phyloP scores from a whole-genome alignment of 1,284 basidiomycete genomes.

The Microbotryum silenes-acaulis region DNA sequence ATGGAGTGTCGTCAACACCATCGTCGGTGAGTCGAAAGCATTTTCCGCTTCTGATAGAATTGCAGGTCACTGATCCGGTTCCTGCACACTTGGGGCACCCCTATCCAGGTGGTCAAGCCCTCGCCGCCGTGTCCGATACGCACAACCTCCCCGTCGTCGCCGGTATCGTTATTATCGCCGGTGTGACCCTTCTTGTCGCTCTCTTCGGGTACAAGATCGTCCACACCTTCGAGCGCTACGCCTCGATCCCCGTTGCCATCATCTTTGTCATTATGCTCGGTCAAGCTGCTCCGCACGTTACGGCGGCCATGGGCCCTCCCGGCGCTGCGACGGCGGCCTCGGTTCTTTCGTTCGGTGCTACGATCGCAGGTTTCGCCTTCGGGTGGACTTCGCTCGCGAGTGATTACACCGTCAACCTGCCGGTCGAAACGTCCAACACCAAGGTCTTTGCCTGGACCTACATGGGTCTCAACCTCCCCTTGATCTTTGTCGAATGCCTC shows the following conservation, averaged over 20 bases:
- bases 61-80: background rate
- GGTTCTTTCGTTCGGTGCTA: slow-evolving; percentile 65
- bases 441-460: slow-evolving; percentile 60
- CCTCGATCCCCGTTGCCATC: slow-evolving; percentile 69
- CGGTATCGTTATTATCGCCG: slow-evolving; percentile 38
- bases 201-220: slow-evolving; percentile 47
- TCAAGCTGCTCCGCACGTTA: slow-evolving; percentile 19
- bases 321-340: slow-evolving; percentile 60
- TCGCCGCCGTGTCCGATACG: slow-evolving; percentile 37
- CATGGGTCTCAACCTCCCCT: slow-evolving; percentile 56
- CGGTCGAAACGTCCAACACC: slow-evolving; percentile 42
- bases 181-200: slow-evolving; percentile 44
- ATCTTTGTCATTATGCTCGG: slow-evolving; percentile 54
- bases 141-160: slow-evolving; percentile 30
- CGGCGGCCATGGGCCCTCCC: slow-evolving; percentile 28
- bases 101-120: slow-evolving; percentile 15
- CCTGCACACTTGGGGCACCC: too few relatives aligned
- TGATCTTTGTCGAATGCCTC: slow-evolving; percentile 41
- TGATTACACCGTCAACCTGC: slow-evolving; percentile 48
- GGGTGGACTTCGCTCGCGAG: slow-evolving; percentile 56
- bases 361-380: slow-evolving; percentile 43
- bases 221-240: slow-evolving; percentile 56
- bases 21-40: slow-evolving; percentile 35
- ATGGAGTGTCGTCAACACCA: slow-evolving; percentile 40
- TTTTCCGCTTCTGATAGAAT: background rate